Conservation (phyloP, 306 rosid genomes). For the Prunus dulcis region DNA sequence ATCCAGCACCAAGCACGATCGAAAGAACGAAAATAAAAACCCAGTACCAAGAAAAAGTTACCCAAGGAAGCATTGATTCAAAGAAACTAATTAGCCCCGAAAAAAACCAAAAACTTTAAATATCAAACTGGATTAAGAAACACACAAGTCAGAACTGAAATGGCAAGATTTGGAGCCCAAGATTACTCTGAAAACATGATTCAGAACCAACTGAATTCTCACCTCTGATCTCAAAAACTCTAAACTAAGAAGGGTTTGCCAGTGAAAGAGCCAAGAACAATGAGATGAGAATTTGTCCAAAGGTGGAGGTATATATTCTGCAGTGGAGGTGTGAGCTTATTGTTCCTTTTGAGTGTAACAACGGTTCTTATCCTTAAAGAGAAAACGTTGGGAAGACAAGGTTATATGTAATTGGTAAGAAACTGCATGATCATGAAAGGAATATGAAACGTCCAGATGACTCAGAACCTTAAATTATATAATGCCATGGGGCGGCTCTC, state of each 20-base stretch:
- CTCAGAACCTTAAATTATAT: conserved; percentile 15
- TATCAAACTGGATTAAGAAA: neutral
- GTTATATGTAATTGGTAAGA: conserved; percentile 21
- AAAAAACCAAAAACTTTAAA: neutral
- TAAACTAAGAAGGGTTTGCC: too few species aligned
- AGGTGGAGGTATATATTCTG: neutral
- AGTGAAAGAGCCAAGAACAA: neutral
- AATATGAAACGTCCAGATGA: conserved; percentile 35
- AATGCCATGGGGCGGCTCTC: conserved; percentile 32
- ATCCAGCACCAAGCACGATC: too few species aligned
- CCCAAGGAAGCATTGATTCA: neutral
- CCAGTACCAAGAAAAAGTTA: neutral
- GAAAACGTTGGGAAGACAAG: conserved; percentile 23
- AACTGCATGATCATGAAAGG: conserved; percentile 29
- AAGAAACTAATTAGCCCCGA: neutral
- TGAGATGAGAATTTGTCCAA: neutral
- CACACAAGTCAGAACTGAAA: neutral
- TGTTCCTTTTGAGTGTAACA: conserved; percentile 30
- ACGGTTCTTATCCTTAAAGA: conserved; percentile 23
- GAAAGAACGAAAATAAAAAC: too few species aligned
- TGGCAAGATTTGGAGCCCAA: neutral
- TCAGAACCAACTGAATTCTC: neutral
- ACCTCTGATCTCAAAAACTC: neutral
- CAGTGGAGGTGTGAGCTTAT: neutral
- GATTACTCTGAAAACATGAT: neutral